Percentiles rank a stretch among this genome's conserved stretches.
Conservation (phyloP, 768 basidiomycete genomes). For the Hebeloma cylindrosporum region DNA sequence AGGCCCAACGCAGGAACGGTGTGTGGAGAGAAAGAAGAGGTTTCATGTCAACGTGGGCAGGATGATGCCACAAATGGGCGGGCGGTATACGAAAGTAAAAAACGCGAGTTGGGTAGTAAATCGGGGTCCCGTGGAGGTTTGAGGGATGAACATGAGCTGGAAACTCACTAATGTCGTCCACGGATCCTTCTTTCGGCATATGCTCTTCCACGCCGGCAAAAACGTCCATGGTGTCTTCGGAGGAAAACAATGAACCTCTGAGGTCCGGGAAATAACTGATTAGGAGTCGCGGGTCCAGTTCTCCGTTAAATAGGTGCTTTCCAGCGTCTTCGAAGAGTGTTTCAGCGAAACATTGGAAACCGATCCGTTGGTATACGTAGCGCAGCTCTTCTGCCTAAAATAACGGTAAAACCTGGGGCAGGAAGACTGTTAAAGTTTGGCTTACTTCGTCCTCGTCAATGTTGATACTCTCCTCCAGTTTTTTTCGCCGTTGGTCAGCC, state of each 20-base stretch:
- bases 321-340: constrained; percentile 85
- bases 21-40: constrained; percentile 19
- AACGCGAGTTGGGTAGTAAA: constrained; percentile 19
- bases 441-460: constrained; percentile 57
- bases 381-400: constrained; percentile 64
- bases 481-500: constrained; percentile 59
- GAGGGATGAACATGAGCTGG: constrained; percentile 26
- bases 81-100: background rate
- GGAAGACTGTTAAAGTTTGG: background rate
- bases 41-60: constrained; percentile 26
- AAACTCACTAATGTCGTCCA: constrained; percentile 87
- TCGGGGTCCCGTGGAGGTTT: constrained; percentile 21
- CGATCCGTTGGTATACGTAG: constrained; percentile 81
- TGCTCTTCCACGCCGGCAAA: constrained; percentile 74
- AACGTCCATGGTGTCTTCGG: constrained; percentile 60
- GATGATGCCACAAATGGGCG: constrained; percentile 18
- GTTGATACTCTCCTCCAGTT: constrained; percentile 50
- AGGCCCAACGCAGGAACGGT: constrained; percentile 59
- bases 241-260: constrained; percentile 59
- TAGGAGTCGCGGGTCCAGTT: constrained; percentile 81
- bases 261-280: constrained; percentile 79
- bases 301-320: constrained; percentile 72
- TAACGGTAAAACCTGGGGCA: background rate
- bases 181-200: constrained; percentile 64
- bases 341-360: constrained; percentile 74